Evolutionary conservation across 1,284 basidiomycete species (phyloP).

Genomic region (Marasmius sp.): DNA sequence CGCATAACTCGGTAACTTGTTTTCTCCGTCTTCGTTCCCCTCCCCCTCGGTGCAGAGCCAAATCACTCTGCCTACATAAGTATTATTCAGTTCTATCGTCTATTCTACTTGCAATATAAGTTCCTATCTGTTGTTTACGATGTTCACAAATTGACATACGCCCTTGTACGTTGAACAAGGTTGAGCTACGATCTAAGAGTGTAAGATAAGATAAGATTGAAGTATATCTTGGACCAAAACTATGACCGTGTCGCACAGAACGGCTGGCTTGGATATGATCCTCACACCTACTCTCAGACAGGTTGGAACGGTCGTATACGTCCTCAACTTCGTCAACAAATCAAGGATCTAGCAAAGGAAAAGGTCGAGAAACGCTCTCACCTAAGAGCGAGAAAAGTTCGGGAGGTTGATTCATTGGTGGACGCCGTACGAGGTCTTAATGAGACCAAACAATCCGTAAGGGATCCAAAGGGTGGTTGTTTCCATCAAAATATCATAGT

Average conservation of each 20-base stretch:
- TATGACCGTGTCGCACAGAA: slow-evolving; percentile 27
- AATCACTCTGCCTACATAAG: too few relatives aligned
- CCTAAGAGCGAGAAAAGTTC: slow-evolving; percentile 46
- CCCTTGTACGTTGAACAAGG: too few relatives aligned
- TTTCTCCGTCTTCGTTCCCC: too few relatives aligned
- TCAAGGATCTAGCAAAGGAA: slow-evolving; percentile 29
- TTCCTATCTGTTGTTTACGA: too few relatives aligned
- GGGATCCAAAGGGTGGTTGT: slow-evolving; percentile 61
- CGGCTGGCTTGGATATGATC: slow-evolving; percentile 42
- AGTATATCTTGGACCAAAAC: not conserved
- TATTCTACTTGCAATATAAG: too few relatives aligned
- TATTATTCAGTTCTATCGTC: too few relatives aligned
- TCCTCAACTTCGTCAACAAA: slow-evolving; percentile 14
- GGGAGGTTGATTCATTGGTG: slow-evolving; percentile 41
- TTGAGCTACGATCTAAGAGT: too few relatives aligned
- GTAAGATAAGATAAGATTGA: not conserved
- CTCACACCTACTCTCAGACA: slow-evolving; percentile 49
- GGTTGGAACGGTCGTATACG: slow-evolving; percentile 34
- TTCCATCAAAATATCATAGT: slow-evolving; percentile 77
- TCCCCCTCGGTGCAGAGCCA: not conserved
- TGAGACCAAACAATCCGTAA: slow-evolving; percentile 23
- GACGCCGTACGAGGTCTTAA: slow-evolving; percentile 29
- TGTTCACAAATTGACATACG: too few relatives aligned
- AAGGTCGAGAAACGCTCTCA: slow-evolving; percentile 18
- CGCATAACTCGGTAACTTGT: not conserved